These are phyloP conservation scores for Cryptococcus wingfieldii DNA, from an alignment of 1,284 basidiomycete species.

Conservation along the genomic window DNA sequence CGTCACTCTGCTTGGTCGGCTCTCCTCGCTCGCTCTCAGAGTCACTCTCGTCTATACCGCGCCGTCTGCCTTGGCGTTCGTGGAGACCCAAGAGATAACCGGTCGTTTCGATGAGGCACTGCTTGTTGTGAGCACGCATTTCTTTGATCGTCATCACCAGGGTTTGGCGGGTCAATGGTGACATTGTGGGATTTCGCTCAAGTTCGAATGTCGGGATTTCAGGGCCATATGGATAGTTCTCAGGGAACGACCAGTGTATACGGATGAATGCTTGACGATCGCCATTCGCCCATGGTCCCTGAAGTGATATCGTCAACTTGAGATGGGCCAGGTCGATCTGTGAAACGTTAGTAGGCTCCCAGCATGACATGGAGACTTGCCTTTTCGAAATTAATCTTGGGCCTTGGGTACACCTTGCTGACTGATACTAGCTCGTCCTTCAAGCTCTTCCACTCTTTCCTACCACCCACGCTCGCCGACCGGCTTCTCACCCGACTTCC, in stretches of 20 bases:
- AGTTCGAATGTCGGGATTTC: constrained; percentile 74
- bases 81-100: constrained; percentile 66
- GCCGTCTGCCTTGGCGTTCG: constrained; percentile 33
- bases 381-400: constrained; percentile 81
- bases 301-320: constrained; percentile 77
- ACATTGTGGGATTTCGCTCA: constrained; percentile 74
- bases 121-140: constrained; percentile 64
- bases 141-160: constrained; percentile 69
- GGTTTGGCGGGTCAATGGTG: constrained; percentile 66
- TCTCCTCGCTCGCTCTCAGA: constrained; percentile 39
- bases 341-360: background rate
- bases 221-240: constrained; percentile 66
- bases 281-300: constrained; percentile 84
- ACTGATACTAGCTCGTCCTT: constrained; percentile 83
- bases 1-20: constrained; percentile 16
- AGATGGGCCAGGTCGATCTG: constrained; percentile 75
- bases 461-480: constrained; percentile 19
- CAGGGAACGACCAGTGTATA: constrained; percentile 84
- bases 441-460: constrained; percentile 54
- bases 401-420: constrained; percentile 60
- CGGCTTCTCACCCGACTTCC: background rate
- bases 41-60: constrained; percentile 33
- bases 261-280: constrained; percentile 60
- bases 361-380: constrained; percentile 45
- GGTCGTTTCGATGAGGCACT: constrained; percentile 76